These are phyloP conservation scores for Platanthera zijinensis DNA, from an alignment of 106 monocot genomes.

Conservation along the genomic window DNA sequence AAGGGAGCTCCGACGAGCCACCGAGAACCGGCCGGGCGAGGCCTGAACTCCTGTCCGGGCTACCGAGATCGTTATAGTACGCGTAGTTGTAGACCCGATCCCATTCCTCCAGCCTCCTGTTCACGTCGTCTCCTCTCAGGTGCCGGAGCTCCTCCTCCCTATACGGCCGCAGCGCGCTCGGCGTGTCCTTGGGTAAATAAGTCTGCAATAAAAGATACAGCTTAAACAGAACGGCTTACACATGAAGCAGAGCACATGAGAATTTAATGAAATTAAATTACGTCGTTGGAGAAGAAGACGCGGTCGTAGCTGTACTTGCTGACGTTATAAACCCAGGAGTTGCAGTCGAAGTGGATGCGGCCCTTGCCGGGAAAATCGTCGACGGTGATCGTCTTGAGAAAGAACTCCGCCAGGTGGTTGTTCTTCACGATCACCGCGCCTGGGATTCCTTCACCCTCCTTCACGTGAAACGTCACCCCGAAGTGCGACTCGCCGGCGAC, in stretches of 20 bases:
- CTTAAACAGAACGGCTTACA: not conserved
- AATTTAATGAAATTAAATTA: slow-evolving; percentile 6
- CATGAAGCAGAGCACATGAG: not conserved
- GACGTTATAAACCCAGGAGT: slow-evolving; percentile 56
- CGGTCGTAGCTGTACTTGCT: slow-evolving; percentile 33
- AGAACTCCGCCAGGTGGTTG: slow-evolving; percentile 34
- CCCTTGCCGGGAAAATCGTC: slow-evolving; percentile 35
- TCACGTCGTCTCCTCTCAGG: slow-evolving; percentile 41
- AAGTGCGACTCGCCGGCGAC: slow-evolving; percentile 25
- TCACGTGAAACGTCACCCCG: slow-evolving; percentile 23
- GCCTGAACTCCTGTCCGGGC: slow-evolving; percentile 35
- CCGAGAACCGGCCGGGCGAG: slow-evolving; percentile 42
- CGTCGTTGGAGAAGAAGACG: slow-evolving; percentile 57
- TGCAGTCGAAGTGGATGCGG: slow-evolving; percentile 45
- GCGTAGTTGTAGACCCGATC: slow-evolving; percentile 67
- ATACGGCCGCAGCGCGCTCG: slow-evolving; percentile 34
- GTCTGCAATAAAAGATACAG: slow-evolving; percentile 16
- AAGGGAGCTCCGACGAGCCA: slow-evolving; percentile 45
- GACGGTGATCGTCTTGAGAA: slow-evolving; percentile 45
- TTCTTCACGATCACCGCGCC: slow-evolving; percentile 49
- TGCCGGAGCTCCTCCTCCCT: slow-evolving; percentile 41
- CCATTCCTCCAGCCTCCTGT: slow-evolving; percentile 28
- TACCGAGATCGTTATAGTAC: slow-evolving; percentile 69
- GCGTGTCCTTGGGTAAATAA: slow-evolving; percentile 48
- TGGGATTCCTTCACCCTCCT: slow-evolving; percentile 23